phyloP scores from a whole-genome alignment of 2,329 filamentous ascomycete genomes.

The Ceratocystis eucalypticola region DNA sequence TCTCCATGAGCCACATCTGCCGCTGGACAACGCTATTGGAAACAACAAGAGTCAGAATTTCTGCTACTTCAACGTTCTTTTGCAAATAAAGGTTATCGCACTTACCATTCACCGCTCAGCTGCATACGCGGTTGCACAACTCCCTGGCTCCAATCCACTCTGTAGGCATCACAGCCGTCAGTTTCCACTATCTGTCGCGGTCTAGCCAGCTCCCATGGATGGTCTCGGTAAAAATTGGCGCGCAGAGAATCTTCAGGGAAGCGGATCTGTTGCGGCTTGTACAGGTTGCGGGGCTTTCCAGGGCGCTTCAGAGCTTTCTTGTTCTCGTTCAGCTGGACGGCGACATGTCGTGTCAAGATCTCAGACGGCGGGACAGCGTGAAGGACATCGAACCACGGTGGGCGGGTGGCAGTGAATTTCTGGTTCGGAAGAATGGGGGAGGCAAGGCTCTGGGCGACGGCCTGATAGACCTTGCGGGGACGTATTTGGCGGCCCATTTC shows the following conservation, averaged over 20 bases:
- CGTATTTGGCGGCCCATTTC: slow-evolving; percentile 34
- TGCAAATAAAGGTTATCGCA: background rate
- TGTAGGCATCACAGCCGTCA: slow-evolving; percentile 67
- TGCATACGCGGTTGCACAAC: slow-evolving; percentile 61
- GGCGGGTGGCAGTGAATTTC: slow-evolving; percentile 26
- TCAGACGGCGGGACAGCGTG: slow-evolving; percentile 44
- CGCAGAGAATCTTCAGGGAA: slow-evolving; percentile 79
- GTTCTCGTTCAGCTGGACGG: slow-evolving; percentile 24
- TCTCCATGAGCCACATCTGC: slow-evolving; percentile 72
- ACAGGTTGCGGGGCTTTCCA: slow-evolving; percentile 58
- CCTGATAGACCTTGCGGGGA: slow-evolving; percentile 36
- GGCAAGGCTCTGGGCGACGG: slow-evolving; percentile 33
- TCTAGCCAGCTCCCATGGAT: slow-evolving; percentile 91
- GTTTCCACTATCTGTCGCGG: slow-evolving; percentile 74
- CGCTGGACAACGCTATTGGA: slow-evolving; percentile 73
- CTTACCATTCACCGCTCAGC: slow-evolving; percentile 72
- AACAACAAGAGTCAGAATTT: background rate
- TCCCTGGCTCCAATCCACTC: slow-evolving; percentile 64
- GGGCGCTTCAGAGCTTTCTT: slow-evolving; percentile 26
- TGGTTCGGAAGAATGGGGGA: slow-evolving; percentile 27
- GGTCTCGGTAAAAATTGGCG: slow-evolving; percentile 73
- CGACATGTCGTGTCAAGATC: slow-evolving; percentile 40
- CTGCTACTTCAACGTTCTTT: background rate
- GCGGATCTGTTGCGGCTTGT: slow-evolving; percentile 60
- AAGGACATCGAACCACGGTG: slow-evolving; percentile 40